Evolutionary conservation across 2,329 filamentous ascomycete species (phyloP), one percentile per base, ranked within the genome.

Genomic region (Clonostachys rhizophaga): DNA sequence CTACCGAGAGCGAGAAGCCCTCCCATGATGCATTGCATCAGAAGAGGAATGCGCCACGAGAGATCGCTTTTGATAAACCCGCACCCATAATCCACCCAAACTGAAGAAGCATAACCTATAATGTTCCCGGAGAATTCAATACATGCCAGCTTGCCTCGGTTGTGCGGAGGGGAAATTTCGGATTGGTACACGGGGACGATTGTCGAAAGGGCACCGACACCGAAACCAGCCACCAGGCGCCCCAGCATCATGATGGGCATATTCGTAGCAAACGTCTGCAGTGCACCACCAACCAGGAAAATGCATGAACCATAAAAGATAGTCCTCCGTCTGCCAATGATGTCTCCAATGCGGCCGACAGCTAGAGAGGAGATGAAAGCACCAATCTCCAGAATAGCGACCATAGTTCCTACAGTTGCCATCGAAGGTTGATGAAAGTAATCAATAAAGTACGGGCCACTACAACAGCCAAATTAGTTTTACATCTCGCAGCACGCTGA

Each of bases 61-160:
- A 86, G 78, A 64, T 97, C 75, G 58, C 76, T 89, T 52, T 89
- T 68, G 61, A 99, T 97, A 63, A 78, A 96, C 49, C 89, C 94
- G 68, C 91, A 96, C 59, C 94, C 92, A 69, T 97, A 99, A 67
- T 99, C 94, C 30, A 97, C 92, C 94, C 94, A 99, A 18, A 97
- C 92, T 57, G 92, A 97, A 46, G 90, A 91, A 47, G 92, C 87
- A 64, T 99, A 99, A 34, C 94, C 94, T 51, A 89, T 86, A 53
- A 99, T 95, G 68, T 99, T 99, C 46, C 94, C 94, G 0, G 92
- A 92, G 62, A 97, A 99, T 66, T 99, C 94, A 55, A 99, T 97
- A 66, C 94, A 97, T 20, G 92, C 94, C 51, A 99, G 78, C 69
- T 94, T 95, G 53, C 94, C 94, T 58, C 94, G 81, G 67, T 96